These are phyloP conservation scores for Stemphylium vesicarium DNA, from an alignment of 2,329 filamentous ascomycete species.

Conservation along the genomic window DNA sequence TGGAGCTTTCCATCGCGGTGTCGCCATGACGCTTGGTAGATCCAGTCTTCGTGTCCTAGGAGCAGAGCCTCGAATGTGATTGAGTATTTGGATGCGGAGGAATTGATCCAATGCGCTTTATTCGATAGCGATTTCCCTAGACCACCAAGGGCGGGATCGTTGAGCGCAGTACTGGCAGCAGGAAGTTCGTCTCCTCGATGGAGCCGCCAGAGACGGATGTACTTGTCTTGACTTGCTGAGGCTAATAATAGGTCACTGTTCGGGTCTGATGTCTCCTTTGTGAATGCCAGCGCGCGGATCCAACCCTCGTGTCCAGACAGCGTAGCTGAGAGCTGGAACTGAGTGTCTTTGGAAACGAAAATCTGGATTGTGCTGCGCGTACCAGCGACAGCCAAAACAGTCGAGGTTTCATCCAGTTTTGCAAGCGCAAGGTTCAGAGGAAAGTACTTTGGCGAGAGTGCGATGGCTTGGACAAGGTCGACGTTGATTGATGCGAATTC, in stretches of 20 bases:
- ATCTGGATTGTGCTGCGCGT: conserved; percentile 84
- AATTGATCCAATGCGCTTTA: conserved; percentile 80
- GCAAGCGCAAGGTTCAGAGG: conserved; percentile 77
- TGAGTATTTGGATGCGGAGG: conserved; percentile 68
- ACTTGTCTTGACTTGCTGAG: conserved; percentile 97
- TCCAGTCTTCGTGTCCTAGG: conserved; percentile 97
- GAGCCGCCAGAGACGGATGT: conserved; percentile 90
- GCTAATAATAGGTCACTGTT: conserved; percentile 78
- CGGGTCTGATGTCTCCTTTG: conserved; percentile 62
- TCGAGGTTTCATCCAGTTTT: conserved; percentile 61
- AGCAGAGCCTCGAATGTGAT: conserved; percentile 93
- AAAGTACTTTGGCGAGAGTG: conserved; percentile 78
- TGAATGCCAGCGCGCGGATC: conserved; percentile 86
- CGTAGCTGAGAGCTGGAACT: conserved; percentile 76
- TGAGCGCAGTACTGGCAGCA: conserved; percentile 59
- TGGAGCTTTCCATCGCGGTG: conserved; percentile 64
- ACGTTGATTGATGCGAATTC: conserved; percentile 33
- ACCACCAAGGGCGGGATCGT: conserved; percentile 63
- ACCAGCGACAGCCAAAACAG: conserved; percentile 82
- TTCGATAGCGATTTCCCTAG: conserved; percentile 81
- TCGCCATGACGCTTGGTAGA: conserved; percentile 85
- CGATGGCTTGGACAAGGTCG: conserved; percentile 61
- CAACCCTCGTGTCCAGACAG: conserved; percentile 92
- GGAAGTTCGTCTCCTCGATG: conserved; percentile 72
- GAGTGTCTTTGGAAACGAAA: conserved; percentile 64